phyloP scores from a whole-genome alignment of 2,329 filamentous ascomycete genomes.

The Aaosphaeria arxii region DNA sequence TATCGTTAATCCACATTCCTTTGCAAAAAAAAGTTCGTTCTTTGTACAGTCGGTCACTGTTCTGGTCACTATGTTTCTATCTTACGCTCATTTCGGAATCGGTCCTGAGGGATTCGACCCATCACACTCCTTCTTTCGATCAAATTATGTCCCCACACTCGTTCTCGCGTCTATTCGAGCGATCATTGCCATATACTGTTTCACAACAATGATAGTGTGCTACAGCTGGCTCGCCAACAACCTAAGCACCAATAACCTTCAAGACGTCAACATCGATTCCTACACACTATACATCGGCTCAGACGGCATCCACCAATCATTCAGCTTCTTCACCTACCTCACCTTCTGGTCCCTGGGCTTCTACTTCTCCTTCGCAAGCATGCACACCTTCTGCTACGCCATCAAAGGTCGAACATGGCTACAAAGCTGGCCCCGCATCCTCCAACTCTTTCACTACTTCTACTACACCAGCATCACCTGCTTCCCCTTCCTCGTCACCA shows the following conservation, averaged over 20 bases:
- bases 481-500: constrained; percentile 39
- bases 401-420: constrained; percentile 47
- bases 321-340: constrained; percentile 78
- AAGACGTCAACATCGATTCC: constrained; percentile 22
- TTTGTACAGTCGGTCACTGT: too few relatives aligned
- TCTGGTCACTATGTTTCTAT: not conserved
- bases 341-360: constrained; percentile 79
- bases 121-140: constrained; percentile 68
- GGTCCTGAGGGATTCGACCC: constrained; percentile 33
- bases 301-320: constrained; percentile 56
- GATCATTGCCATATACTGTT: constrained; percentile 57
- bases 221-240: constrained; percentile 53
- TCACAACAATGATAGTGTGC: constrained; percentile 64
- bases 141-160: constrained; percentile 69
- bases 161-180: constrained; percentile 57
- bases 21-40: too few relatives aligned
- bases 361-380: constrained; percentile 65
- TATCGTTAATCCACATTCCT: too few relatives aligned
- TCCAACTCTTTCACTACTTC: constrained; percentile 31
- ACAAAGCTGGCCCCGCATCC: constrained; percentile 28
- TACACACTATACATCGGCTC: constrained; percentile 61
- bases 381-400: constrained; percentile 66
- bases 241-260: constrained; percentile 14
- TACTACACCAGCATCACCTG: constrained; percentile 38
- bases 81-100: constrained; percentile 18